Percentiles rank a stretch among this genome's conserved stretches.
Evolutionary conservation across 495 filamentous ascomycete species (phyloP).

Genomic region (Penicillium odoratum): DNA sequence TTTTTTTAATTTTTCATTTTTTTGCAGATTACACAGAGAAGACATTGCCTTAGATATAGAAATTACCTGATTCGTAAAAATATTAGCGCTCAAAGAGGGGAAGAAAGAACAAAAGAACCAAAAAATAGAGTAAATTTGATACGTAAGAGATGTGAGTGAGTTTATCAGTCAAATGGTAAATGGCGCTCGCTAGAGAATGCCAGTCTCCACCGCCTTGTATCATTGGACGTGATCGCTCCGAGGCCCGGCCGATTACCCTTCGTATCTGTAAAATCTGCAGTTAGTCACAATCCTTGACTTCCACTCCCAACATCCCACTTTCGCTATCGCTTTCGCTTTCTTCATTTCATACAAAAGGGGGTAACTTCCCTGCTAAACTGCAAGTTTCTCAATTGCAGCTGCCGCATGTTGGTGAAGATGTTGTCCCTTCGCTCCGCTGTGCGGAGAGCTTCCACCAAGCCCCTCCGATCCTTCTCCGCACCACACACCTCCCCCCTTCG

Average conservation of each 20-base stretch:
- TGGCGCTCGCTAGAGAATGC: constrained; percentile 1
- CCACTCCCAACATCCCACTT: background rate
- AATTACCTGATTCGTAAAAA: background rate
- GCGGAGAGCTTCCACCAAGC: constrained; percentile 51
- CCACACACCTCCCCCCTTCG: constrained; percentile 35
- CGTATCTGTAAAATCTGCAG: constrained; percentile 24
- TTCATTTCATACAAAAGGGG: constrained; percentile 16
- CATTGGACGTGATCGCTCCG: constrained; percentile 28
- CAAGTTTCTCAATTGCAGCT: constrained; percentile 37
- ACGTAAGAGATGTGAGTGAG: background rate
- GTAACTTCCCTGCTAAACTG: constrained; percentile 19
- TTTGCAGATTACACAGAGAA: background rate
- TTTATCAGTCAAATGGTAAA: constrained; percentile 1
- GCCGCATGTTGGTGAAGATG: constrained; percentile 53
- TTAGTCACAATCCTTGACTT: constrained; percentile 24
- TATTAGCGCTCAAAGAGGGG: background rate
- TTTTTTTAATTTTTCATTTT: background rate
- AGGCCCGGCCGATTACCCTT: constrained; percentile 33
- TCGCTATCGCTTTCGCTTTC: constrained; percentile 7
- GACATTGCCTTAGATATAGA: background rate
- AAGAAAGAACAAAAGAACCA: background rate
- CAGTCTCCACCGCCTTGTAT: constrained; percentile 10
- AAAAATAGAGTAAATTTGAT: background rate
- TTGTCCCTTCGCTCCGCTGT: constrained; percentile 52
- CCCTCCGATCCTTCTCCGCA: constrained; percentile 51